These are phyloP conservation scores for Backusella australiensis DNA, from an alignment of 192 early-diverging fungal genomes.

Conservation along the genomic window DNA sequence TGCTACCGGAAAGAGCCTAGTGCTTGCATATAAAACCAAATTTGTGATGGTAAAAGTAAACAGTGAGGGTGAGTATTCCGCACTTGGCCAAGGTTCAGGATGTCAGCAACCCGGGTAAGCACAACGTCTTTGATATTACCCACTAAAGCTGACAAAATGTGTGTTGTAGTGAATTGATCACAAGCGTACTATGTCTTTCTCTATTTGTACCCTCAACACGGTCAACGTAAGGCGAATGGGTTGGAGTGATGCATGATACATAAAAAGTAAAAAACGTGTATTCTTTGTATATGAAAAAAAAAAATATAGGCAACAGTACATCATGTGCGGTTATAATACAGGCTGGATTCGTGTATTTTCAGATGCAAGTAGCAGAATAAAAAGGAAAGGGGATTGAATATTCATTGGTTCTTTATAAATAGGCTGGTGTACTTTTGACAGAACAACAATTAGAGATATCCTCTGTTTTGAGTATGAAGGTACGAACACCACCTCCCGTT, in stretches of 20 bases:
- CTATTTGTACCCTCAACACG: slow-evolving; percentile 48
- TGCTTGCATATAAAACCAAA: slow-evolving; percentile 34
- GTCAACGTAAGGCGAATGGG: slow-evolving; percentile 31
- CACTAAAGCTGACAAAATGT: neutral
- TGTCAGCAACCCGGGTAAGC: slow-evolving; percentile 38
- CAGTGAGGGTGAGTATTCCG: slow-evolving; percentile 29
- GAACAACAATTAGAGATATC: slow-evolving; percentile 49
- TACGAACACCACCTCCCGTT: slow-evolving; percentile 36
- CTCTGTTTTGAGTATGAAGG: slow-evolving; percentile 45
- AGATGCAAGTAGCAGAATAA: slow-evolving; percentile 27
- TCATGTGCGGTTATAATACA: slow-evolving; percentile 54
- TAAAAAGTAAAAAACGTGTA: neutral
- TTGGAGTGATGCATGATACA: too few relatives aligned
- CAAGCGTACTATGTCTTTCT: slow-evolving; percentile 48
- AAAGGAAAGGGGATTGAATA: neutral
- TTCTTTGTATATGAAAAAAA: neutral
- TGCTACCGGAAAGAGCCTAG: slow-evolving; percentile 21
- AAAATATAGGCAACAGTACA: slow-evolving; percentile 41
- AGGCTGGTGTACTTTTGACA: slow-evolving; percentile 47
- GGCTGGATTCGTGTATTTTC: slow-evolving; percentile 54
- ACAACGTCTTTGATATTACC: neutral
- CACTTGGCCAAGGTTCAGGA: slow-evolving; percentile 48
- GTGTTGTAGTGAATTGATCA: slow-evolving; percentile 43
- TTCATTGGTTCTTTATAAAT: neutral
- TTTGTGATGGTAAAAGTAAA: slow-evolving; percentile 30